Evolutionary conservation across 176 grass and related monocot genomes (phyloP), one percentile per base, ranked within the genome.

Genomic region (Tillandsia leiboldiana): DNA sequence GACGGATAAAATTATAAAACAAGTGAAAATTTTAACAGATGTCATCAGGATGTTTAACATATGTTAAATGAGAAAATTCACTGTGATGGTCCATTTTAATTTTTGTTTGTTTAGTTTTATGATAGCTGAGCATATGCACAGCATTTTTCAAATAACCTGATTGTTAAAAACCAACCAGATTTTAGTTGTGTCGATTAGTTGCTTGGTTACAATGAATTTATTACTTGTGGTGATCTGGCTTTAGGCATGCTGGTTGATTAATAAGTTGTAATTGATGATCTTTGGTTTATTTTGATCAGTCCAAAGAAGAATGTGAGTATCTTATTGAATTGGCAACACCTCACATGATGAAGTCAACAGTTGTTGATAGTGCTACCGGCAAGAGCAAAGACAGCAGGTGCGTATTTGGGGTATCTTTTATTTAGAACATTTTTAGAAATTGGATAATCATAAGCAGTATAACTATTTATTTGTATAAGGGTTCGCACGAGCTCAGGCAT

Each of bases 401-500:
- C 50, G 70, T n/a, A 51, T 79, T 61, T 3, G 4, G 11, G 24
- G 15, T 14, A 15, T 53, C 65, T 70, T 24, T 53, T 27, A 63
- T 52, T 64, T 50, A 50, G 67, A 28, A 70, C 26, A 10, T 69
- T 23, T 51, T 49, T 18, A 50, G 23, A 64, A 18, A 64, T 9
- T 51, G n/a, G 18, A 26, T 11, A 20, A 49, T 67, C 8, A 9
- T 67, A 3, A 56, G 24, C 54, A 51, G 3, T 56, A 14, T 66
- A 24, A 49, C 12, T 48, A 48, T 68, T 64, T 57, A 48, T 18
- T 66, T 73, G 70, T 17, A 76, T 26, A 27, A 84, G 92, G 83
- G 88, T 96, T 49, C 81, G 92, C 24, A 96, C 92, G 62, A 96
- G 92, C 87, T 92, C 92, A 72, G 92, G 92, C 75, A 96, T 75